phyloP scores from a whole-genome alignment of 495 filamentous ascomycete species.

The Bathelium albidoporum region DNA sequence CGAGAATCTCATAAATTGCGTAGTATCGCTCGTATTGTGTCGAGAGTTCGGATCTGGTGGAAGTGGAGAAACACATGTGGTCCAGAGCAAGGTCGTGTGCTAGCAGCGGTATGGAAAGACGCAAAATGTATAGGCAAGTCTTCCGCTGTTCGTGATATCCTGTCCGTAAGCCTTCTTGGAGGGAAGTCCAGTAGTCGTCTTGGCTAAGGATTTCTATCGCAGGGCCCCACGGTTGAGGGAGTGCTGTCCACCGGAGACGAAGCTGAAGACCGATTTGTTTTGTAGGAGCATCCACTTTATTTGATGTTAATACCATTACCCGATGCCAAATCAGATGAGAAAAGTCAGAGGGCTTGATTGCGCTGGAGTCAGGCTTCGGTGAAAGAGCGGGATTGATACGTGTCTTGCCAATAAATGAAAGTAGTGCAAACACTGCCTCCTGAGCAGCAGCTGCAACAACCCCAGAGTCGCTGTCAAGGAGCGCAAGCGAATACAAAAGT shows the following conservation, averaged over 20 bases:
- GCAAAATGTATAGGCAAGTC: conserved; percentile 35
- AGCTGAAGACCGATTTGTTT: conserved; percentile 8
- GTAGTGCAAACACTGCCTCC: background rate
- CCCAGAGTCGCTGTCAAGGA: background rate
- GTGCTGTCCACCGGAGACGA: conserved; percentile 20
- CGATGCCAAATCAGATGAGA: background rate
- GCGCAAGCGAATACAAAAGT: background rate
- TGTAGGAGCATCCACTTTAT: background rate
- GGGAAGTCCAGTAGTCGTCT: conserved; percentile 31
- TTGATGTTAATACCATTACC: background rate
- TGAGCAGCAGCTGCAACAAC: background rate
- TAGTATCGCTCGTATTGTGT: conserved; percentile 27
- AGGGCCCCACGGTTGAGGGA: conserved; percentile 12
- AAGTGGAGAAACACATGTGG: background rate
- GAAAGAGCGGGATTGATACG: background rate
- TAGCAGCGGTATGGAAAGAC: conserved; percentile 24
- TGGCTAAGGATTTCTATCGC: conserved; percentile 11
- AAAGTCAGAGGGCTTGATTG: background rate
- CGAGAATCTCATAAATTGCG: conserved; percentile 31
- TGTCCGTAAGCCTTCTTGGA: conserved; percentile 30
- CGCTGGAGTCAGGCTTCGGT: background rate
- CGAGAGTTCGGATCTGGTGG: background rate
- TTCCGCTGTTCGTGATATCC: conserved; percentile 37
- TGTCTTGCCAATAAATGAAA: background rate
- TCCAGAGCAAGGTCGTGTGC: conserved; percentile 11